Evolutionary conservation across 2,329 filamentous ascomycete species (phyloP).

Genomic region (Epichloe elymi): DNA sequence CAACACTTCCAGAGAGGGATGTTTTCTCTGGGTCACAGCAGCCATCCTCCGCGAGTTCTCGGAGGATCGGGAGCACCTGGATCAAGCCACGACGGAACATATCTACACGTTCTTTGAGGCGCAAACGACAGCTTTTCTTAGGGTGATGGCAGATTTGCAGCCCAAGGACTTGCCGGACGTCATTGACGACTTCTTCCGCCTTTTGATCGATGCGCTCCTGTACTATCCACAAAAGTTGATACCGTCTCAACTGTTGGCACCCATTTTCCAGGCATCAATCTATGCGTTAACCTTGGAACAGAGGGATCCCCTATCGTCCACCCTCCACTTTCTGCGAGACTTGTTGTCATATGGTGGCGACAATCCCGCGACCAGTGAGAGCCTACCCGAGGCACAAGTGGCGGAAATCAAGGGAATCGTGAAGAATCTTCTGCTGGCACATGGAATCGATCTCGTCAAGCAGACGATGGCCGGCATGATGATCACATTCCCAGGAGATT

Average conservation of each 20-base stretch:
- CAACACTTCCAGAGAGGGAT: constrained; percentile 74
- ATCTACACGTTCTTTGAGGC: constrained; percentile 94
- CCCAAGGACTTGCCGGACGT: constrained; percentile 63
- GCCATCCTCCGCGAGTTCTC: constrained; percentile 93
- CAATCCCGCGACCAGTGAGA: constrained; percentile 51
- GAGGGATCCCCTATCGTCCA: constrained; percentile 79
- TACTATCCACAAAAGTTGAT: constrained; percentile 84
- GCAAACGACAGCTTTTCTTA: constrained; percentile 79
- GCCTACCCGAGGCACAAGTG: constrained; percentile 44
- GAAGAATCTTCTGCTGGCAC: constrained; percentile 52
- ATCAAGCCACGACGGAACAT: constrained; percentile 65
- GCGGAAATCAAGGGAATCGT: constrained; percentile 61
- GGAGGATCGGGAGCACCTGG: constrained; percentile 74
- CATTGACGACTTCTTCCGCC: constrained; percentile 92
- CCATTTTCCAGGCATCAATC: constrained; percentile 77
- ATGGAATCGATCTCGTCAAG: constrained; percentile 71
- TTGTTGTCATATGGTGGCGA: constrained; percentile 77
- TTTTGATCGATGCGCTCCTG: constrained; percentile 79
- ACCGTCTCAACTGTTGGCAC: constrained; percentile 61
- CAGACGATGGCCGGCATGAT: constrained; percentile 95
- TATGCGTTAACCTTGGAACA: constrained; percentile 82
- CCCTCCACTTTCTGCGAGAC: constrained; percentile 85
- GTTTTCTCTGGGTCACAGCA: constrained; percentile 96
- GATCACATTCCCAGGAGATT: constrained; percentile 94
- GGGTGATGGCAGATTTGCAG: constrained; percentile 75